Evolutionary conservation across 202 grass and related monocot species (phyloP), one percentile per base, ranked within the genome.

Genomic region (Schoenoplectus triqueter): DNA sequence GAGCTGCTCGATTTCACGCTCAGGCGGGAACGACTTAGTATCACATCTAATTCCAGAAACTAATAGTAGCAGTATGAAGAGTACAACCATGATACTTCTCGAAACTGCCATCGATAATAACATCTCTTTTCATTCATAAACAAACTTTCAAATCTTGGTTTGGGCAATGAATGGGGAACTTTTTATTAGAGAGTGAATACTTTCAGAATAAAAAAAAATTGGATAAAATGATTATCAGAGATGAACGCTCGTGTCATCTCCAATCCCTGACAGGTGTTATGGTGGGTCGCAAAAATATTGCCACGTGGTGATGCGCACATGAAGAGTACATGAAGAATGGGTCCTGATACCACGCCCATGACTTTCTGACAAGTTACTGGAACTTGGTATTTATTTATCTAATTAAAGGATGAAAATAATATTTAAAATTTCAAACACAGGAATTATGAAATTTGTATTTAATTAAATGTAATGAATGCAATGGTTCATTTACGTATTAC

Each of bases 1-100:
- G 14, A 93, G 91, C 87, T 78, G 82, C 83, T 91, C 86, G 19
- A 91, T 83, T 57, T 93, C 68, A 45, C 1, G 54, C 20, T 87
- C 77, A 56, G 61, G 42, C 44, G 21, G 6, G 55, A 31, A 13
- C 19, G 74, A 83, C 57, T 10, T 60, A 4, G 2, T 84, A 61
- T 82, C 55, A 9, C 62, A 20, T 64, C 62, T 64, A 64, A 46
- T 73, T 20, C 64, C 73, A 84, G 55, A 84, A 0, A 75, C 18
- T 66, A 78, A 87, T 10, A 92, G 73, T 31, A 68, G 9, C 0
- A 68, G 10, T 68, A 68, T 13, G 4, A 68, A 6, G 7, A 93
- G 15, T 1, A 66, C 6, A 79, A 73, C 76, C 2, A 87, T 41
- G 15, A 45, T 31, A 21, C 66, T 69, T 18, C 56, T 69, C 67